Base-by-base conservation (phyloP, 2,329 filamentous ascomycete genomes). In the Xylogone sp. region DNA sequence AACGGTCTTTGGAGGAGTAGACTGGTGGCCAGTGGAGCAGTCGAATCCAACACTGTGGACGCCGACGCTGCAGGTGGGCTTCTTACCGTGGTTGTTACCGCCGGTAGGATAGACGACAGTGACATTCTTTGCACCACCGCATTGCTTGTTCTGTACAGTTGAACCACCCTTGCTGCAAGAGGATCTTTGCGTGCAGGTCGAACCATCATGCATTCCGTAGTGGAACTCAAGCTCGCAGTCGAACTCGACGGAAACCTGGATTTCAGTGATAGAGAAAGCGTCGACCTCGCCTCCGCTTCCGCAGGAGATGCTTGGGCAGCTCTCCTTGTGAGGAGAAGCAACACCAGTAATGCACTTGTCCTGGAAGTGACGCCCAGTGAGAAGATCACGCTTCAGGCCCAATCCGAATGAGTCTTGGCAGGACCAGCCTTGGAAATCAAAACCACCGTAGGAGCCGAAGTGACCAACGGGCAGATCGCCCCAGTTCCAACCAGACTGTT, bases 121-220 rank as follows among this genome's bases (percentile, higher is more conserved):
- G 55, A 97, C 90, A 52, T 83, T 84, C 67, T 80, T 90, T 58
- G 93, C 92, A 71, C 92, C 92, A 81, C 91, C 93, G 69, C 93
- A 97, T 78, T 97, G 90, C 55, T 76, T 82, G 81, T 97, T 97
- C 72, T 82, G 73, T 62, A 97, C 77, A 45, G 79, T 81, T 53
- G 83, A 85, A 63, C 89, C 89, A 16, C 77, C 74, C 50, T 78
- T 74, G 57, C 77, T 81, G 81, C 90, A 95, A 48, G 76, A 66
- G 58, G 81, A 75, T 56, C 82, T 83, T 63, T 95, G 87, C 75
- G 88, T 93, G 84, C 93, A 97, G 54, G 71, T 81, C 13, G 82
- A 85, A 61, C 88, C 88, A 68, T 93, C 89, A 2, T 83, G 79
- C 90, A 97, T 96, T 63, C 77, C 79, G 73, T 93, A 97, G 75